A percentile compares a stretch with the other conserved stretches of the same genome.
Conservation (phyloP, 139 green algal genomes). For the Chlorella sp. region DNA sequence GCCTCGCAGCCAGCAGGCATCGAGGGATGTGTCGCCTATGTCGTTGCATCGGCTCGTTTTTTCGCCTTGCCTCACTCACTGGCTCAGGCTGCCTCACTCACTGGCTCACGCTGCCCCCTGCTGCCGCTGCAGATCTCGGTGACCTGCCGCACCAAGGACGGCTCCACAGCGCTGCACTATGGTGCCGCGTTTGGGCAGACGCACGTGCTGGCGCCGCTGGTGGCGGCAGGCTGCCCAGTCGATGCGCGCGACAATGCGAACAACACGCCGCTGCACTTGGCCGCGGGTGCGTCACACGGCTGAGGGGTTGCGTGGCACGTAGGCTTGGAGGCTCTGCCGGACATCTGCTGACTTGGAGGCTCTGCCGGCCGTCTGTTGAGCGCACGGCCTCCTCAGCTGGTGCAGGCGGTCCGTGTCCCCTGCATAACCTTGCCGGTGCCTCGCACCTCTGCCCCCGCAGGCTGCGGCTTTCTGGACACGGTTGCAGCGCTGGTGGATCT, state of each 20-base stretch:
- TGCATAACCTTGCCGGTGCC: too few relatives aligned
- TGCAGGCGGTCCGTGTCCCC: too few relatives aligned
- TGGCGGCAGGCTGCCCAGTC: constrained; percentile 54
- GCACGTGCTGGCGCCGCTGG: constrained; percentile 50
- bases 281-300: constrained; percentile 43
- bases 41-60: too few relatives aligned
- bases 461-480: constrained; percentile 70
- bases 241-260: constrained; percentile 57
- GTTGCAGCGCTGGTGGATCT: constrained; percentile 56
- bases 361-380: too few relatives aligned
- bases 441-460: constrained; percentile 15
- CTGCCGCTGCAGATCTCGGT: constrained; percentile 1
- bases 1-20: not conserved
- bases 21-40: not conserved
- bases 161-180: constrained; percentile 65
- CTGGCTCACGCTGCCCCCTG: not conserved
- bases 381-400: too few relatives aligned
- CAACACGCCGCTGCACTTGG: constrained; percentile 73
- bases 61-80: too few relatives aligned
- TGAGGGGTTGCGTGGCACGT: too few relatives aligned
- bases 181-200: constrained; percentile 69
- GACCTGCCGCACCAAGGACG: constrained; percentile 54
- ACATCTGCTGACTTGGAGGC: too few relatives aligned
- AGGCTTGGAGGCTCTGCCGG: too few relatives aligned
- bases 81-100: too few relatives aligned